Evolutionary conservation across 306 rosid species (phyloP).

Genomic region (Vachellia collinsii): DNA sequence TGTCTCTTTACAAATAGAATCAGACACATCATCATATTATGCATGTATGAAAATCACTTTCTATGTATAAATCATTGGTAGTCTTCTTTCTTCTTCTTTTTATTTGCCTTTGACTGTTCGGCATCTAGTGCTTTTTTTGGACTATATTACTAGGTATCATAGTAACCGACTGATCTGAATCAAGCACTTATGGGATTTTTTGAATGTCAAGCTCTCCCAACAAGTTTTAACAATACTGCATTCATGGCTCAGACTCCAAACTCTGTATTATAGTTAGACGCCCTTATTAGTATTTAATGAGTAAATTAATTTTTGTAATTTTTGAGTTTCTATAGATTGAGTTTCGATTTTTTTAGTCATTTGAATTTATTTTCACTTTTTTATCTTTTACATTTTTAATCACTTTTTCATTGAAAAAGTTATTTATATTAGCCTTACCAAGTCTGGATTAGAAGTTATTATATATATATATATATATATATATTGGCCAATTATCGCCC

Average conservation of each 20-base stretch:
- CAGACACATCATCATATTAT: slow-evolving; percentile 29
- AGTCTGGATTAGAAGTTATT: background rate
- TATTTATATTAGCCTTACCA: background rate
- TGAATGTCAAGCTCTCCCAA: too few relatives aligned
- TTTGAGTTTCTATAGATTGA: background rate
- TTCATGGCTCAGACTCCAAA: too few relatives aligned
- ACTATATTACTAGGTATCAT: too few relatives aligned
- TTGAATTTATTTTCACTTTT: background rate
- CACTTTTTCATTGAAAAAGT: background rate
- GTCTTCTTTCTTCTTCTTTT: too few relatives aligned
- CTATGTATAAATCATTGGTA: background rate
- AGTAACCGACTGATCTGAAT: too few relatives aligned
- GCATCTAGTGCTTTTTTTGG: too few relatives aligned
- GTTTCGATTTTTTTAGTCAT: background rate
- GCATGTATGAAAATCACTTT: slow-evolving; percentile 20
- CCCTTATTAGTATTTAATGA: too few relatives aligned
- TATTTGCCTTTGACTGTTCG: too few relatives aligned
- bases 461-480: too few relatives aligned
- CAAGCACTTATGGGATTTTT: too few relatives aligned
- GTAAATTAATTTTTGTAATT: background rate
- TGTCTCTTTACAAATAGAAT: slow-evolving; percentile 28
- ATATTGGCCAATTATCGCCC: background rate
- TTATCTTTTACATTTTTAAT: background rate
- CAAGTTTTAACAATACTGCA: too few relatives aligned
- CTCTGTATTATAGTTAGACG: too few relatives aligned